phyloP scores from a whole-genome alignment of 1,139 yeast genomes.

The Candida smagusa region DNA sequence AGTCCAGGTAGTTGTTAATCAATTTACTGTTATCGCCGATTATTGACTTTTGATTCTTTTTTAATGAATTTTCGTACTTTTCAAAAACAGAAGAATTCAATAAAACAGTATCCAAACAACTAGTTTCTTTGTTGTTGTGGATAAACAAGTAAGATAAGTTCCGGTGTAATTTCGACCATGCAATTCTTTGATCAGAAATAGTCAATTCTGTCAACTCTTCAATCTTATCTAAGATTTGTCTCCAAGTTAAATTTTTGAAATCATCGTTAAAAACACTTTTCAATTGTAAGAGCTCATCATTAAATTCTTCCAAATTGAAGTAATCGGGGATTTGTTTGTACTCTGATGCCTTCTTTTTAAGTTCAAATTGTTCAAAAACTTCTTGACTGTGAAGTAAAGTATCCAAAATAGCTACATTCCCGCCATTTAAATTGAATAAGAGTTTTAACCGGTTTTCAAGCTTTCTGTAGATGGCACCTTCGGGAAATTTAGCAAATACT shows the following conservation, averaged over 20 bases:
- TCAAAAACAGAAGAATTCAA: constrained; percentile 27
- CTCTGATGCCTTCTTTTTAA: constrained; percentile 3
- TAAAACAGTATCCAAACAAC: constrained; percentile 35
- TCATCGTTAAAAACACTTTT: constrained; percentile 18
- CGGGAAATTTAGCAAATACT: constrained; percentile 8
- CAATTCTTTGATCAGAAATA: constrained; percentile 16
- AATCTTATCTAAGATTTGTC: constrained; percentile 13
- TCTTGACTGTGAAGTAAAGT: constrained; percentile 16
- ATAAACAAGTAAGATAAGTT: constrained; percentile 33
- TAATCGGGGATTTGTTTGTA: constrained; percentile 34
- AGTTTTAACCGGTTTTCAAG: constrained; percentile 14
- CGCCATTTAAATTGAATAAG: constrained; percentile 19
- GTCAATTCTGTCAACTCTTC: constrained; percentile 6
- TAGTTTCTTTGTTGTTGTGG: constrained; percentile 30
- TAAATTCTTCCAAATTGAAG: constrained; percentile 33
- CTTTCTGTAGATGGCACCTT: constrained; percentile 5
- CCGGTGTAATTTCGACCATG: constrained; percentile 27
- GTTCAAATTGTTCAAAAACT: constrained; percentile 16
- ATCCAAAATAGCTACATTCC: constrained; percentile 18
- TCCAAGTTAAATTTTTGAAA: constrained; percentile 14
- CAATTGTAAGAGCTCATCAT: constrained; percentile 29
- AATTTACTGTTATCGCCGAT: constrained; percentile 15
- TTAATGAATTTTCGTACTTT: constrained; percentile 21
- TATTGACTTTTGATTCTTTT: constrained; percentile 8
- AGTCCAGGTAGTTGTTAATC: constrained; percentile 12